phyloP scores from a whole-genome alignment of 208 protist genomes.

The Leishmania amazonensis region DNA sequence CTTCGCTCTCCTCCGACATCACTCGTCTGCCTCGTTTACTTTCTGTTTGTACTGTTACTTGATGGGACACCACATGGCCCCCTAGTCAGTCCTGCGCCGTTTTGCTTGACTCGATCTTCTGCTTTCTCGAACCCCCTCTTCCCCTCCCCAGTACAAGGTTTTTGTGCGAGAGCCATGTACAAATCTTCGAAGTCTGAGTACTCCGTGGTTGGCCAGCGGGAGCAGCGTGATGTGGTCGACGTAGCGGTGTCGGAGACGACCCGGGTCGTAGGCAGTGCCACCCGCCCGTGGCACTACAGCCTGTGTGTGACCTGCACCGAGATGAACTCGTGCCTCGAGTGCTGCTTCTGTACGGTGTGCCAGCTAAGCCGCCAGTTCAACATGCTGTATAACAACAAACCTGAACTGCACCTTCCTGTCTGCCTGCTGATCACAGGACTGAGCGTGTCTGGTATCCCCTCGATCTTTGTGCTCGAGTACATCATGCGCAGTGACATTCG shows the following conservation, averaged over 20 bases:
- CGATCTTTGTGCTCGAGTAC: conserved; percentile 13
- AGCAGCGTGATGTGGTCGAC: not conserved
- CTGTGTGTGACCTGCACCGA: conserved; percentile 32
- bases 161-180: not conserved
- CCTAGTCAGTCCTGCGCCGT: not conserved
- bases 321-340: conserved; percentile 38
- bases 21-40: not conserved
- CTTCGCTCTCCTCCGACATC: not conserved
- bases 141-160: not conserved
- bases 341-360: conserved; percentile 30
- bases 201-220: conserved; percentile 5
- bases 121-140: not conserved
- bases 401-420: conserved; percentile 23
- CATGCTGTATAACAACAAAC: conserved; percentile 35
- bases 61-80: not conserved
- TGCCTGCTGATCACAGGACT: conserved; percentile 8
- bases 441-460: conserved; percentile 1
- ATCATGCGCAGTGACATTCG: conserved; percentile 20
- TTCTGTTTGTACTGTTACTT: not conserved
- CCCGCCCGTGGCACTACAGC: conserved; percentile 42
- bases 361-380: conserved; percentile 49
- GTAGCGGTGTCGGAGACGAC: not conserved
- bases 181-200: not conserved
- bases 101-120: not conserved
- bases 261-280: not conserved